These are phyloP conservation scores for Penicillium parvum DNA, from an alignment of 495 filamentous ascomycete species.

Conservation along the genomic window DNA sequence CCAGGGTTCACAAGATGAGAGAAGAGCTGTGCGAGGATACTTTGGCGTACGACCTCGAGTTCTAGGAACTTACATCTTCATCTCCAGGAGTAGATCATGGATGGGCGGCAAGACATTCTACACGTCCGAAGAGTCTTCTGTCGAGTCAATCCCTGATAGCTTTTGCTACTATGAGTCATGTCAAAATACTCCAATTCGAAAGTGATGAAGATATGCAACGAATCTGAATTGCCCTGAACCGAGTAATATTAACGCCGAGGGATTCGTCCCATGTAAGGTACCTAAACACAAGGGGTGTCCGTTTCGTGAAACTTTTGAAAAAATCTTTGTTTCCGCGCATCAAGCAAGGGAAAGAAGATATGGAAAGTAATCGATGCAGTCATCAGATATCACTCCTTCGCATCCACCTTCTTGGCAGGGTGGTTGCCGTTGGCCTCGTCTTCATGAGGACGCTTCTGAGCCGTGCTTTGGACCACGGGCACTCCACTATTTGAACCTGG, in stretches of 20 bases:
- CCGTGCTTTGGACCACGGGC: conserved; percentile 45
- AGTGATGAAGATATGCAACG: conserved; percentile 1
- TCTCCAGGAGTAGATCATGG: too few species aligned
- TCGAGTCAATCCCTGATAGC: too few species aligned
- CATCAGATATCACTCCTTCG: conserved; percentile 34
- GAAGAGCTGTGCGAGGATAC: conserved; percentile 44
- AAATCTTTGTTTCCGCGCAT: conserved; percentile 22
- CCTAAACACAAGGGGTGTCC: conserved; percentile 10
- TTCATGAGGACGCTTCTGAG: conserved; percentile 48
- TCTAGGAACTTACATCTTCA: conserved; percentile 14
- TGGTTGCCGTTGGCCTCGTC: conserved; percentile 38
- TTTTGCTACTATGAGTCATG: too few species aligned
- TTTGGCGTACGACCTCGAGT: conserved; percentile 44
- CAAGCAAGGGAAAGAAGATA: conserved; percentile 17
- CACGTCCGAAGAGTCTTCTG: too few species aligned
- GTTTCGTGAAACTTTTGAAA: conserved; percentile 28
- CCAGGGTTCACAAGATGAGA: conserved; percentile 37
- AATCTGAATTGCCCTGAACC: conserved; percentile 12
- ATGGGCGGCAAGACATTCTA: too few species aligned
- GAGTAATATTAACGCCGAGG: conserved; percentile 22
- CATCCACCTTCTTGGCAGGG: conserved; percentile 47
- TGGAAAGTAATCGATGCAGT: conserved; percentile 7
- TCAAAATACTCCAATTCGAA: not conserved
- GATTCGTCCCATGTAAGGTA: conserved; percentile 16
- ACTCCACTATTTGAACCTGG: conserved; percentile 32